Evolutionary conservation across 352 stramenopile species (phyloP), one percentile per base, ranked within the genome.

Genomic region (Thalassiosira allenii): DNA sequence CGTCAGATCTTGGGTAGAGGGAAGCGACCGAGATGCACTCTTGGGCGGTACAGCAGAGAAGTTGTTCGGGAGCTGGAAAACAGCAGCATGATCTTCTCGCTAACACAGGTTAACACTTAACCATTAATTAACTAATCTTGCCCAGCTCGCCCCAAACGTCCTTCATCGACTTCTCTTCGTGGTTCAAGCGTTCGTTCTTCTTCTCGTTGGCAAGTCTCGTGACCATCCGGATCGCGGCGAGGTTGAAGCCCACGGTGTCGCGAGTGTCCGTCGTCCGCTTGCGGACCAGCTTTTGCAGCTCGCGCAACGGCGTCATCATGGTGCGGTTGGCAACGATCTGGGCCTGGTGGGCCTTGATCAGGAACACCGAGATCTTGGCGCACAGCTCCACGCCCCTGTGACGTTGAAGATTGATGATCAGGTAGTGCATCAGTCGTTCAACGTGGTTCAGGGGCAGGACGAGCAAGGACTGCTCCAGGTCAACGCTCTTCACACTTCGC

Each of bases 401-500:
- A 52, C 53, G 58, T 51, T 77, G 65, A 27, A 97, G 70, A 23
- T 98, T 88, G 75, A 97, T 76, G 49, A 97, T 92, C 22, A 99
- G 87, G 81, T 98, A 95, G 61, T 94, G 91, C 57, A 98, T 95
- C 44, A 99, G 80, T 47, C 96, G 91, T 80, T 98, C 93, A 12
- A 99, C 94, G 86, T 98, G 95, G 75, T 97, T 95, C 43, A 99
- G 95, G n/a, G 98, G 96, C 34, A 99, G 88, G 58, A 99, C 94
- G 58, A 99, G 94, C 41, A 99, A 86, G 33, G 96, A 97, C 74
- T 98, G 96, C 82, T 99, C 97, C 80, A 99, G 94, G 67, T 99
- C 97, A 54, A 96, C 91, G 49, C 94, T 92, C 57, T 96, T 97
- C 70, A 99, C 95, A 12, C 84, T 87, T 68, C 87, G 95, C 43